Evolutionary conservation across 208 protist species (phyloP).

Genomic region (Angomonas deanei): DNA sequence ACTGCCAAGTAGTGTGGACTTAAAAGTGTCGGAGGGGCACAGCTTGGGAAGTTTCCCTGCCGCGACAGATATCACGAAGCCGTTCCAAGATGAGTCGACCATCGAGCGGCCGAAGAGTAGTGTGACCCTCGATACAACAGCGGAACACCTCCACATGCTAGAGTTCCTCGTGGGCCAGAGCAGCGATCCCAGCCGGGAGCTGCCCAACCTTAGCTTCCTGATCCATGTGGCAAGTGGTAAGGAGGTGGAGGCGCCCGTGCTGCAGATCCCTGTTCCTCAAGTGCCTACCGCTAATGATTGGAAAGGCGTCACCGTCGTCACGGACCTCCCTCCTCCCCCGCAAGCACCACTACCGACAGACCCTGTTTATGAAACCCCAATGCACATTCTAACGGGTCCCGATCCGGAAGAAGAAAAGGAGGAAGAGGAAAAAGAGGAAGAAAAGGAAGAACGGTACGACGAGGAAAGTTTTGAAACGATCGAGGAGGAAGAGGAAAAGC

Average conservation of each 20-base stretch:
- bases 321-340: neutral
- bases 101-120: no score
- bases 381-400: neutral
- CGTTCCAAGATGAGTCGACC: neutral
- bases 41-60: no score
- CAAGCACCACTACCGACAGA: neutral
- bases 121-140: no score
- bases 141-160: no score
- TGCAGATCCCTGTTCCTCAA: neutral
- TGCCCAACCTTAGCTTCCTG: neutral
- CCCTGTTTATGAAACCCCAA: neutral
- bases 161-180: no score
- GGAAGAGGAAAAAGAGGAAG: neutral
- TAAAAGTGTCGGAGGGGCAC: no score
- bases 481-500: neutral
- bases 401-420: neutral
- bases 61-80: neutral
- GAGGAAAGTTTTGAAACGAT: neutral
- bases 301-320: neutral
- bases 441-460: neutral
- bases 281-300: neutral
- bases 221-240: no score
- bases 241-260: no score
- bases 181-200: no score
- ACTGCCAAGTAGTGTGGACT: no score